Conservation (phyloP, 1,284 basidiomycete species). For the Coriolopsis trogii region DNA sequence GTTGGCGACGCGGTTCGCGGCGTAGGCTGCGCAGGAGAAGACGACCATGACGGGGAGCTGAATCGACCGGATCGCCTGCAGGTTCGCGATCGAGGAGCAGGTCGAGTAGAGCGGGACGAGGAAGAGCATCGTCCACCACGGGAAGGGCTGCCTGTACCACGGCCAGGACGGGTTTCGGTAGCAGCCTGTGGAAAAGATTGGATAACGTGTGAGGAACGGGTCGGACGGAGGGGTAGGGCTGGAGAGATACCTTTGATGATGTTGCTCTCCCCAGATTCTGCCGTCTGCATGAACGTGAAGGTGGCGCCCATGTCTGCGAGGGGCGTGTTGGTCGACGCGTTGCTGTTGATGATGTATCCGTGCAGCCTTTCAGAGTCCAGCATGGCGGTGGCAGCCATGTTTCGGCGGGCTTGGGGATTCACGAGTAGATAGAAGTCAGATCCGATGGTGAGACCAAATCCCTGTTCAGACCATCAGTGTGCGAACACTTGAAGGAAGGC, state of each 20-base stretch:
- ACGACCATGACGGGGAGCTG: constrained; percentile 80
- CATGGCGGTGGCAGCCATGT: constrained; percentile 44
- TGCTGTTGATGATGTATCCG: constrained; percentile 64
- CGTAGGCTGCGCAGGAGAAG: constrained; percentile 78
- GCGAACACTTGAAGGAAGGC: constrained; percentile 5
- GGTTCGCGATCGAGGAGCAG: constrained; percentile 77
- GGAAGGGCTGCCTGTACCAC: constrained; percentile 77
- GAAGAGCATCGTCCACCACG: constrained; percentile 76
- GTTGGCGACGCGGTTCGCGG: constrained; percentile 56
- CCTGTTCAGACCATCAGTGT: too few relatives aligned
- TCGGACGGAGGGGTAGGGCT: not conserved
- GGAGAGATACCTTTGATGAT: constrained; percentile 51
- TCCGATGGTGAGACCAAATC: constrained; percentile 85
- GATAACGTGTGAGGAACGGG: not conserved
- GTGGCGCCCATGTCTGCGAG: constrained; percentile 54
- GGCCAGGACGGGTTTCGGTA: constrained; percentile 71
- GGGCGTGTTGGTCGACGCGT: constrained; percentile 46
- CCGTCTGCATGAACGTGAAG: constrained; percentile 62
- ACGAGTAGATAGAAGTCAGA: constrained; percentile 84
- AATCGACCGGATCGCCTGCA: constrained; percentile 69
- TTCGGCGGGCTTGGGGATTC: constrained; percentile 63
- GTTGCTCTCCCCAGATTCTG: constrained; percentile 23
- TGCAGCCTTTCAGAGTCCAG: constrained; percentile 46
- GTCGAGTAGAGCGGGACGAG: constrained; percentile 82
- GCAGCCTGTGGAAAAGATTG: constrained; percentile 53